A percentile compares a stretch with the other conserved stretches of the same genome.
Conservation (phyloP, 2,329 filamentous ascomycete species). For the Penicillium brevicompactum region DNA sequence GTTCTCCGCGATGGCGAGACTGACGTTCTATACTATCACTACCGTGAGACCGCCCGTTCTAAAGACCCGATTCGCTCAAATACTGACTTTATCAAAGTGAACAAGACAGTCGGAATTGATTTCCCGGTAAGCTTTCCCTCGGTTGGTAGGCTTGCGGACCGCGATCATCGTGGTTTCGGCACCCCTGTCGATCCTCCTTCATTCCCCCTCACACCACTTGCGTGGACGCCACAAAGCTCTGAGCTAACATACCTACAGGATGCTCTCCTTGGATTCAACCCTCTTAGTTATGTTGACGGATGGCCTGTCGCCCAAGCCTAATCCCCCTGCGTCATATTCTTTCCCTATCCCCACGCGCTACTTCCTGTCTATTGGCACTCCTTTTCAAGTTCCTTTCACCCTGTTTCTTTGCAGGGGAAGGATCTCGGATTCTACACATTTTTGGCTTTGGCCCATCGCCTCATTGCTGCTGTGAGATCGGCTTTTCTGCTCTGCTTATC, state of each 20-base stretch:
- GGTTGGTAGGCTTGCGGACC: slow-evolving; percentile 14
- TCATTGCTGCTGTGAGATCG: not conserved
- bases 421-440: not conserved
- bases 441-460: not conserved
- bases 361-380: too few relatives aligned
- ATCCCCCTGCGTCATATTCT: slow-evolving; percentile 5
- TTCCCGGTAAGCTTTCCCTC: slow-evolving; percentile 28
- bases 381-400: not conserved
- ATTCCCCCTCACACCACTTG: slow-evolving; percentile 9
- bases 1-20: slow-evolving; percentile 52
- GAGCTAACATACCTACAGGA: slow-evolving; percentile 28
- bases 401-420: not conserved
- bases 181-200: slow-evolving; percentile 23
- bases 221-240: not conserved
- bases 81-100: slow-evolving; percentile 25
- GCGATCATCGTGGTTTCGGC: slow-evolving; percentile 5
- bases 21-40: slow-evolving; percentile 40
- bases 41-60: slow-evolving; percentile 27
- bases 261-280: slow-evolving; percentile 34
- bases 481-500: not conserved
- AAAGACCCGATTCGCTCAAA: not conserved
- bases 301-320: slow-evolving; percentile 32
- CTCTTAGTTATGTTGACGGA: slow-evolving; percentile 33
- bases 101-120: slow-evolving; percentile 31
- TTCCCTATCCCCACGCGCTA: not conserved